A percentile compares a stretch with the other conserved stretches of the same genome.
These are phyloP conservation scores for Euphorbia tirucalli DNA, from an alignment of 345 rosid species.

Conservation along the genomic window DNA sequence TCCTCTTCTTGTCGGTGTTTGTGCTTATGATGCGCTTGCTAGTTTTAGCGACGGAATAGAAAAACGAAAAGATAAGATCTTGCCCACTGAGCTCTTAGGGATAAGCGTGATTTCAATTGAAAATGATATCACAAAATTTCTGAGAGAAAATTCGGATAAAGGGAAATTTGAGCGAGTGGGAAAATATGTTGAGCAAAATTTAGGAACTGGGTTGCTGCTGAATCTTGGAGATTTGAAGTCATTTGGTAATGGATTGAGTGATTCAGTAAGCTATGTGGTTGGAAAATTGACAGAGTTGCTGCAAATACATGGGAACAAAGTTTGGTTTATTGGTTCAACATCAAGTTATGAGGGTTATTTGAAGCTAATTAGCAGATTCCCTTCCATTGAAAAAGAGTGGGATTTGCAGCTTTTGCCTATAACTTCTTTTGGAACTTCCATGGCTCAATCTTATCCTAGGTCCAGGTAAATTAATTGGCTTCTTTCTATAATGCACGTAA, in stretches of 20 bases:
- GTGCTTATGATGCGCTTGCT: conserved; percentile 49
- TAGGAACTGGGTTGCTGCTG: conserved; percentile 50
- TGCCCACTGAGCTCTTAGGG: conserved; percentile 43
- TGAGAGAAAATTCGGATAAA: conserved; percentile 37
- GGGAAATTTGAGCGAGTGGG: conserved; percentile 46
- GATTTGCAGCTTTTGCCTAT: conserved; percentile 75
- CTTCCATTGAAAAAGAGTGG: conserved; percentile 68
- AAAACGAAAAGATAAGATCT: conserved; percentile 27
- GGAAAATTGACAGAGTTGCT: conserved; percentile 45
- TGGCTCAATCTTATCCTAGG: conserved; percentile 52
- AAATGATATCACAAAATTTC: conserved; percentile 35
- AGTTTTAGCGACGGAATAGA: conserved; percentile 42
- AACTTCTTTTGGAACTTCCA: conserved; percentile 41
- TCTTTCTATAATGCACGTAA: not conserved
- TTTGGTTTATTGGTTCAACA: conserved; percentile 65
- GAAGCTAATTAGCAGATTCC: conserved; percentile 53
- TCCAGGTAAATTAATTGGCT: conserved; percentile 55
- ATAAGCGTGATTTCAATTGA: conserved; percentile 42
- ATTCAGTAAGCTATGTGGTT: conserved; percentile 40
- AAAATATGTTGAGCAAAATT: conserved; percentile 35
- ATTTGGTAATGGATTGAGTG: conserved; percentile 24
- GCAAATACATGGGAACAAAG: conserved; percentile 40
- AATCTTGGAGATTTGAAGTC: conserved; percentile 60
- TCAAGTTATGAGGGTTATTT: conserved; percentile 53
- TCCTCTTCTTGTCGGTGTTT: conserved; percentile 71